These are phyloP conservation scores for Penicillium corylophilum DNA, from an alignment of 2,329 filamentous ascomycete species.

Conservation along the genomic window DNA sequence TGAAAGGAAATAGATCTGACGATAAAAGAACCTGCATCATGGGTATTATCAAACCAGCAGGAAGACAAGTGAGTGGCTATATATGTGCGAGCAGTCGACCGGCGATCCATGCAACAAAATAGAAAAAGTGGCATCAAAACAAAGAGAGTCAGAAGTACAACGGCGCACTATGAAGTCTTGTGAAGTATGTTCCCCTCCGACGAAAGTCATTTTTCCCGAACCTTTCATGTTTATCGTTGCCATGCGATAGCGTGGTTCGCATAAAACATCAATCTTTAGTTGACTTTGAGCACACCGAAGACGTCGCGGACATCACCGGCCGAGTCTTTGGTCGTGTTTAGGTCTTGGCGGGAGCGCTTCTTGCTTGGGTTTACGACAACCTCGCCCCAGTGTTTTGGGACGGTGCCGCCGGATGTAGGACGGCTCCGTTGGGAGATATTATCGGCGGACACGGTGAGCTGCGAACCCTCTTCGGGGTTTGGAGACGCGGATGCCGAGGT, in stretches of 20 bases:
- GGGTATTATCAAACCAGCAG: constrained; percentile 23
- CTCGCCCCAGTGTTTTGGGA: constrained; percentile 46
- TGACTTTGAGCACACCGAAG: constrained; percentile 43
- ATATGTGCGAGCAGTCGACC: constrained; percentile 28
- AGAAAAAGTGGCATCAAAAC: constrained; percentile 6
- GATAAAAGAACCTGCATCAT: constrained; percentile 15
- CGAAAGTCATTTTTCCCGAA: not conserved
- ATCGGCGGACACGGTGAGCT: constrained; percentile 14
- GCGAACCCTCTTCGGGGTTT: constrained; percentile 14
- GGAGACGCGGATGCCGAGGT: constrained; percentile 27
- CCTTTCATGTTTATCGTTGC: constrained; percentile 14
- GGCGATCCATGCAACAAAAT: constrained; percentile 26
- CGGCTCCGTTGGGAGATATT: constrained; percentile 13
- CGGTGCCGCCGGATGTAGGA: constrained; percentile 22
- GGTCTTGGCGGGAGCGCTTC: constrained; percentile 30
- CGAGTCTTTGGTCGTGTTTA: constrained; percentile 22
- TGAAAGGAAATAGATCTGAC: not conserved
- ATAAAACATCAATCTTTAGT: constrained; percentile 14
- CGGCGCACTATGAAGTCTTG: not conserved
- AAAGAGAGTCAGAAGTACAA: constrained; percentile 4
- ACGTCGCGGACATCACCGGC: constrained; percentile 40
- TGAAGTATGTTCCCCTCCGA: constrained; percentile 6
- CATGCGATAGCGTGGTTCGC: constrained; percentile 1
- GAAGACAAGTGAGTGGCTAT: constrained; percentile 19
- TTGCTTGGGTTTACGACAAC: constrained; percentile 43